Conservation (phyloP, 129 eudicot genomes). For the Tagetes erecta region DNA sequence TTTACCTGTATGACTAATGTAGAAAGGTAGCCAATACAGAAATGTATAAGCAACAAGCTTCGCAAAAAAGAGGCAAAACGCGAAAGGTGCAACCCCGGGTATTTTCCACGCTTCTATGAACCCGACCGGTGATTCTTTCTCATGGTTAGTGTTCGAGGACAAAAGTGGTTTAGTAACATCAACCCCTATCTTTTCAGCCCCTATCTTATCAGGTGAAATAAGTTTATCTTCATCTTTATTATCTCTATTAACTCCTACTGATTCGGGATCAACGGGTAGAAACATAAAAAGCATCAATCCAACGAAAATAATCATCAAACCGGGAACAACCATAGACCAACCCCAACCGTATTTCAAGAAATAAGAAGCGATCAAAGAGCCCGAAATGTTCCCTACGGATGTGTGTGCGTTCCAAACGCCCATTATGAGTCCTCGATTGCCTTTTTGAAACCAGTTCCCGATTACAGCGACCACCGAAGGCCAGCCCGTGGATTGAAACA, state of each 20-base stretch:
- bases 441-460: slow-evolving; percentile 92
- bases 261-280: slow-evolving; percentile 71
- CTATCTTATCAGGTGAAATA: slow-evolving; percentile 36
- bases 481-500: slow-evolving; percentile 97
- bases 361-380: slow-evolving; percentile 79
- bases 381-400: slow-evolving; percentile 79
- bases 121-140: slow-evolving; percentile 61
- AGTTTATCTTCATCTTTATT: slow-evolving; percentile 41
- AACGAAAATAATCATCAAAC: slow-evolving; percentile 54
- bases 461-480: slow-evolving; percentile 97
- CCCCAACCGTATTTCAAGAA: slow-evolving; percentile 95
- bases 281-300: slow-evolving; percentile 59
- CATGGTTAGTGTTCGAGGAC: slow-evolving; percentile 26
- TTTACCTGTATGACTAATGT: slow-evolving; percentile 90
- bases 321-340: slow-evolving; percentile 94
- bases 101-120: slow-evolving; percentile 89
- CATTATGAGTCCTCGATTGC: slow-evolving; percentile 90
- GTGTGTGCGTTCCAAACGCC: slow-evolving; percentile 98
- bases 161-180: slow-evolving; percentile 54
- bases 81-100: slow-evolving; percentile 95
- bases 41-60: slow-evolving; percentile 96
- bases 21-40: slow-evolving; percentile 95
- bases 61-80: slow-evolving; percentile 88
- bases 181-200: slow-evolving; percentile 43
- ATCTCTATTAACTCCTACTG: slow-evolving; percentile 54